Conservation (phyloP, 768 basidiomycete genomes). For the Pholiota molesta region DNA sequence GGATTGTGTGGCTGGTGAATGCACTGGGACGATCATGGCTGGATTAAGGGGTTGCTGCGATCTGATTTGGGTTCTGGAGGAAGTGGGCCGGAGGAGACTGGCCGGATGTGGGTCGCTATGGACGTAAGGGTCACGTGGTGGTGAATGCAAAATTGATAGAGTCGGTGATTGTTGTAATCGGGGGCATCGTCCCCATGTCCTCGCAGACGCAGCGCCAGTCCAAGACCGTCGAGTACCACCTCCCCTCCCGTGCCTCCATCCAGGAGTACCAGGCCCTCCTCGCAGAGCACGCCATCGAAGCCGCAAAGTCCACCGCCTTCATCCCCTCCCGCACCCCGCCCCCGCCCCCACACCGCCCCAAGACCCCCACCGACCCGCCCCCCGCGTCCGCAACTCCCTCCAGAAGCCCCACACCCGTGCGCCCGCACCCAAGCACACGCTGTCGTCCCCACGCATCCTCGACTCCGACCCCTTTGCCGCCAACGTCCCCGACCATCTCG, state of each 20-base stretch:
- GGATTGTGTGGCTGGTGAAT: too few species aligned
- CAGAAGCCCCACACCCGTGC: constrained; percentile 61
- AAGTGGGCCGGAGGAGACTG: too few species aligned
- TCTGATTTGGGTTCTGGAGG: too few species aligned
- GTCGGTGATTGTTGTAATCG: not conserved
- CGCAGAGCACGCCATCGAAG: constrained; percentile 60
- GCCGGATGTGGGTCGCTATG: not conserved
- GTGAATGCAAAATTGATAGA: not conserved
- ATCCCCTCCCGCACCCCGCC: constrained; percentile 21
- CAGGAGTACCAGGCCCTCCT: constrained; percentile 79
- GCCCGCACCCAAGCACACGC: constrained; percentile 44
- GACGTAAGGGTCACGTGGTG: not conserved
- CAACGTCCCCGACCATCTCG: constrained; percentile 22
- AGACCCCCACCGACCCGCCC: constrained; percentile 13
- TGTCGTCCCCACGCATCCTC: constrained; percentile 36
- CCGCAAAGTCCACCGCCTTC: constrained; percentile 35
- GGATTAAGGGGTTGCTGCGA: too few species aligned
- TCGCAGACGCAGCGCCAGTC: constrained; percentile 48
- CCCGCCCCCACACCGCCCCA: constrained; percentile 33
- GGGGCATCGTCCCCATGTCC: constrained; percentile 4
- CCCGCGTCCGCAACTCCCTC: constrained; percentile 50
- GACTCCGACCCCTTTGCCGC: constrained; percentile 66
- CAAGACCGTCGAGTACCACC: constrained; percentile 77
- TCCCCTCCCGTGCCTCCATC: constrained; percentile 74
- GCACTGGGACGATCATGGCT: too few species aligned